These are phyloP conservation scores for Geotrichum candidum DNA, from an alignment of 1,139 yeast species.

Conservation along the genomic window DNA sequence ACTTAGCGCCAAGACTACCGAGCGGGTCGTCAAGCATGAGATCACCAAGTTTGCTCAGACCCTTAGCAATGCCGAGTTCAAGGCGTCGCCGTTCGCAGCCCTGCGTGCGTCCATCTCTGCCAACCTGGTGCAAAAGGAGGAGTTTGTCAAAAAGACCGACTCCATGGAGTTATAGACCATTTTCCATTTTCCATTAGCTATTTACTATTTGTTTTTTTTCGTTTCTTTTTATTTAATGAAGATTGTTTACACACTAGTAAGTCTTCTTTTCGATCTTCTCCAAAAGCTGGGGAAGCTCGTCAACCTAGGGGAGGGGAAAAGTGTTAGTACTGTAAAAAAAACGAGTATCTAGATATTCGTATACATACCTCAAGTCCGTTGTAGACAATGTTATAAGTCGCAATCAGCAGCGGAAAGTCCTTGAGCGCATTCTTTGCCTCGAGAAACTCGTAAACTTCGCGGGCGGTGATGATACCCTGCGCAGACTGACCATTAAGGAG, in stretches of 20 bases:
- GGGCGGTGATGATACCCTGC: slow-evolving; percentile 84
- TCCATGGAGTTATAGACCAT: slow-evolving; percentile 7
- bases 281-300: neutral
- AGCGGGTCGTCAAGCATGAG: slow-evolving; percentile 31
- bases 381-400: slow-evolving; percentile 76
- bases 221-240: neutral
- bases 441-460: slow-evolving; percentile 83
- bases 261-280: neutral
- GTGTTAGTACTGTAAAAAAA: neutral
- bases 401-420: slow-evolving; percentile 83
- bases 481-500: slow-evolving; percentile 89
- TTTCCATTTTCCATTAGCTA: neutral
- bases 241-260: neutral
- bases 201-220: neutral
- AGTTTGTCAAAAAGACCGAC: slow-evolving; percentile 16
- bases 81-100: slow-evolving; percentile 28
- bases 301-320: neutral
- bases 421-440: slow-evolving; percentile 50
- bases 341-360: neutral
- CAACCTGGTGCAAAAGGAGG: slow-evolving; percentile 24
- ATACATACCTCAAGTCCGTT: slow-evolving; percentile 38
- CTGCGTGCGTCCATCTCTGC: slow-evolving; percentile 23
- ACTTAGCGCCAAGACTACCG: slow-evolving; percentile 29
- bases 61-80: slow-evolving; percentile 22
- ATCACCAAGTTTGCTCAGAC: slow-evolving; percentile 29